Evolutionary conservation across 768 basidiomycete genomes (phyloP).

Genomic region (Amanita pseudoporphyria): DNA sequence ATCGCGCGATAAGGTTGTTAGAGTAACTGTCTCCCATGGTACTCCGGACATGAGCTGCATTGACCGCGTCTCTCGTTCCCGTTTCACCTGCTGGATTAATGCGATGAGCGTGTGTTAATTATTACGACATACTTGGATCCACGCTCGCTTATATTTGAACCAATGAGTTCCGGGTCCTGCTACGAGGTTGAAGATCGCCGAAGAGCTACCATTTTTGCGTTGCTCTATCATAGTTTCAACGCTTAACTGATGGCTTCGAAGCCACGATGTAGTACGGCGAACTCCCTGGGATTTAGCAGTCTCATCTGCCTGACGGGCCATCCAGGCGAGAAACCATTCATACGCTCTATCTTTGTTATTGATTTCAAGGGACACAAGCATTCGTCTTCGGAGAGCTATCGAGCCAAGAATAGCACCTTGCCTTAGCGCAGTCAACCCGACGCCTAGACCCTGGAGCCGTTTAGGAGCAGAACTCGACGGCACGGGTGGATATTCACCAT

Average conservation of each 20-base stretch:
- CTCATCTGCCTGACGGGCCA: conserved; percentile 58
- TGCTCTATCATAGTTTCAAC: conserved; percentile 90
- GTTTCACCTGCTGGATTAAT: conserved; percentile 58
- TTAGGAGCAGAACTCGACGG: conserved; percentile 1
- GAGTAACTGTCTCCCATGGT: conserved; percentile 95
- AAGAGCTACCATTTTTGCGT: conserved; percentile 83
- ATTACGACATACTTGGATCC: conserved; percentile 77
- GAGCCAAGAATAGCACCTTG: conserved; percentile 60
- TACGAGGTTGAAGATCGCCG: conserved; percentile 85
- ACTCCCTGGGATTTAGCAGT: conserved; percentile 17
- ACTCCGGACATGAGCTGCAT: conserved; percentile 86
- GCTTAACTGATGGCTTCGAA: conserved; percentile 85
- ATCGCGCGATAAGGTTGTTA: conserved; percentile 88
- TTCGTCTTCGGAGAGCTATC: conserved; percentile 71
- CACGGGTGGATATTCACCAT: conserved; percentile 41
- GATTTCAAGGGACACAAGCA: conserved; percentile 94
- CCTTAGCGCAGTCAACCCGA: conserved; percentile 69
- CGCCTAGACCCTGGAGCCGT: conserved; percentile 70
- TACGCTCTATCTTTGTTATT: conserved; percentile 93
- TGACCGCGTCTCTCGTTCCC: conserved; percentile 88
- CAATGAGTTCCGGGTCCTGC: conserved; percentile 94
- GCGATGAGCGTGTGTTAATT: conserved; percentile 2
- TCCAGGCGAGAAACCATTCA: conserved; percentile 96
- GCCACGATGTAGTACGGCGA: conserved; percentile 31
- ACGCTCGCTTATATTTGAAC: conserved; percentile 82